Conservation (phyloP, 352 stramenopile species). For the Phytophthora agathidicida region DNA sequence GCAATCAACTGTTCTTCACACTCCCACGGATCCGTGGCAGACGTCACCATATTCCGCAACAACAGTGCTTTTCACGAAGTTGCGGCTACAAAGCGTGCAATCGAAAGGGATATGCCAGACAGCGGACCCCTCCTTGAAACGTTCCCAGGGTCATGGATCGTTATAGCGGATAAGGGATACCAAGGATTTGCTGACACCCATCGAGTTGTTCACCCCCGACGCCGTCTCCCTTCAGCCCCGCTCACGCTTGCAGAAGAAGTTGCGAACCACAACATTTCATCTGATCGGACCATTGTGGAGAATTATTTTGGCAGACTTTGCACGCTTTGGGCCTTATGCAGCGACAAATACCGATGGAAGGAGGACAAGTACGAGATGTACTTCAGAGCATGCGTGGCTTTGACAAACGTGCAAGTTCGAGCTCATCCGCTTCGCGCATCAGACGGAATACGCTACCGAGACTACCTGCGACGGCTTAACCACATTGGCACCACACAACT, state of each 20-base stretch:
- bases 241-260: neutral
- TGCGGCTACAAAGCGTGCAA: neutral
- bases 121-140: neutral
- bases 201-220: neutral
- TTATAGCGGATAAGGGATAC: constrained; percentile 1
- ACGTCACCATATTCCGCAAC: constrained; percentile 2
- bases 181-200: neutral
- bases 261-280: constrained; percentile 1
- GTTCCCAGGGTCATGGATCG: neutral
- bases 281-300: neutral
- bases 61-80: constrained; percentile 1
- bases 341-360: constrained; percentile 7
- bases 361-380: constrained; percentile 10
- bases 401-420: constrained; percentile 5
- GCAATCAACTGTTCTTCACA: constrained; percentile 3
- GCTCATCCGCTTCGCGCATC: neutral
- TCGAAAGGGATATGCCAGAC: neutral
- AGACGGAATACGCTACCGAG: neutral
- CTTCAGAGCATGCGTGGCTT: constrained; percentile 4
- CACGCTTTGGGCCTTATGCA: neutral
- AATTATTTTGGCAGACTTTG: constrained; percentile 8
- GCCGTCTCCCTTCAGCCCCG: neutral
- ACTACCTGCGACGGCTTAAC: constrained; percentile 4
- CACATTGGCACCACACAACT: neutral
- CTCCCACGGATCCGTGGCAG: neutral